These are phyloP conservation scores for Collybiopsis luxurians DNA, from an alignment of 768 basidiomycete genomes.

Conservation along the genomic window DNA sequence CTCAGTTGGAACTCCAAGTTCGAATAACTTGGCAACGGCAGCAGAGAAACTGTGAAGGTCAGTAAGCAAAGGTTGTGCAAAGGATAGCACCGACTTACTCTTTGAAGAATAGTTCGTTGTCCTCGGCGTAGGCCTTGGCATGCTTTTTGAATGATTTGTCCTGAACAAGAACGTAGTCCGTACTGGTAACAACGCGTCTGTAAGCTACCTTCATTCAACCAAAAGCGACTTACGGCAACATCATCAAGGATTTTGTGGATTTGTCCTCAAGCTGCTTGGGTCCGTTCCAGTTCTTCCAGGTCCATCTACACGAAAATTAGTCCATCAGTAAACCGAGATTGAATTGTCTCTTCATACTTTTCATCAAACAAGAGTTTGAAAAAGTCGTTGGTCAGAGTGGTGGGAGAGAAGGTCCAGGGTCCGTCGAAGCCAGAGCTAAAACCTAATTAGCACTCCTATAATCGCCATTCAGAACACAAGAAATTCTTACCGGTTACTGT, in stretches of 20 bases:
- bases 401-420: constrained; percentile 95
- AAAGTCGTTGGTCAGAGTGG: constrained; percentile 83
- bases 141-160: constrained; percentile 93
- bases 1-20: constrained; percentile 85
- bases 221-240: constrained; percentile 78
- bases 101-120: constrained; percentile 86
- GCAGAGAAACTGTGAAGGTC: constrained; percentile 70
- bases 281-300: constrained; percentile 95
- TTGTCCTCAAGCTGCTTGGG: constrained; percentile 95
- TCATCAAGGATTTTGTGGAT: constrained; percentile 87
- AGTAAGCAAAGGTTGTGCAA: too few relatives aligned
- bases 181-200: constrained; percentile 34
- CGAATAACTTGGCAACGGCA: constrained; percentile 76
- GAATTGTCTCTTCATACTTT: constrained; percentile 43
- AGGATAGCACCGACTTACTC: too few relatives aligned
- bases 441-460: background rate
- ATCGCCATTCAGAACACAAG: background rate
- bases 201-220: background rate
- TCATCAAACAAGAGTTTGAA: constrained; percentile 85
- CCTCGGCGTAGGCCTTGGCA: constrained; percentile 83
- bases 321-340: constrained; percentile 1
- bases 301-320: constrained; percentile 47
- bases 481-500: constrained; percentile 66
- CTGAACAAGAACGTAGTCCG: constrained; percentile 84
- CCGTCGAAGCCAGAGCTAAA: constrained; percentile 76